Evolutionary conservation across 345 rosid species (phyloP), one percentile per base, ranked within the genome.

Genomic region (Dimocarpus longan): DNA sequence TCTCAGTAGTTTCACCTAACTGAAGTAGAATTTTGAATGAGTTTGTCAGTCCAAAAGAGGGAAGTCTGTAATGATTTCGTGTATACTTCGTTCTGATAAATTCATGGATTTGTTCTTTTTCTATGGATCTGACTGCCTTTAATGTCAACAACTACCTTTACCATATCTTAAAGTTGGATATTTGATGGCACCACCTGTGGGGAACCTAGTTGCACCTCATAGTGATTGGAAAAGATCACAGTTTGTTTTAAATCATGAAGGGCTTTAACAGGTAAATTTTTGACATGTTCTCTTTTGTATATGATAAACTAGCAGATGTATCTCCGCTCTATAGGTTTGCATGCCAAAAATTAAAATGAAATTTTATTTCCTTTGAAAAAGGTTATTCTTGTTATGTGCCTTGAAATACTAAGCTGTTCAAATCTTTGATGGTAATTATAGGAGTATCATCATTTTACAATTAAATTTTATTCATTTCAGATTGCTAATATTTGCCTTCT

Each of bases 161-260:
- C 98, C 98, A 8, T 90, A 89, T 84, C 91, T 95, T 62, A 95
- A 93, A 88, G 87, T 87, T 69, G 98, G 97, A 78, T 93, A 93
- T 86, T 83, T 95, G 63, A 88, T 82, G 48, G 97, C 95, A 80
- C 91, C 97, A 64, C 98, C 97, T 1, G 94, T 84, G 32, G 98
- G 95, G 8, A 83, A 84, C 75, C 76, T 80, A 8, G 85, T 93
- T 39, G 97, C 98, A n/a, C 97, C 98, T 70, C 98, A 95, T 80
- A 81, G 87, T 86, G 98, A 95, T 78, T 95, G 98, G 98, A 93
- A 86, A 80, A 87, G 88, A 75, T 83, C 94, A 11, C 93, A 91
- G 78, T 93, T 95, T 77, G 82, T 90, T 80, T 86, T 95, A 81
- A 90, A 91, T 85, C 94, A 95, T 57, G 98, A 95, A 87, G 88